phyloP scores from a whole-genome alignment of 306 rosid genomes.

The Lagenaria siceraria region DNA sequence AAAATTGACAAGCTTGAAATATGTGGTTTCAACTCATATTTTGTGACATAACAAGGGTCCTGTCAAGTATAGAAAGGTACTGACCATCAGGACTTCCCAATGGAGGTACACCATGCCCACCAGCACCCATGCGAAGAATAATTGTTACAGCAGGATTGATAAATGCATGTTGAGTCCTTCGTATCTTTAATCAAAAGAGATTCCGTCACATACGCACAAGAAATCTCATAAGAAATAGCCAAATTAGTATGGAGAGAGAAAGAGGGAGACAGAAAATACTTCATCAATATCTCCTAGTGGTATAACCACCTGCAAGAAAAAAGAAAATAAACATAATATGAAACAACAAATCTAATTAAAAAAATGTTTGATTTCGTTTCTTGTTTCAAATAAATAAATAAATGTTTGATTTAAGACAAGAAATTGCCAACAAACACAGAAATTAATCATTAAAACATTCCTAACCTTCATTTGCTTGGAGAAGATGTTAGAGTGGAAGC shows the following conservation, averaged over 20 bases:
- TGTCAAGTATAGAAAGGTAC: slow-evolving; percentile 16
- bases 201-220: slow-evolving; percentile 10
- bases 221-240: background rate
- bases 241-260: background rate
- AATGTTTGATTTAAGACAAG: background rate
- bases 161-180: slow-evolving; percentile 96
- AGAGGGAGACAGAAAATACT: slow-evolving; percentile 31
- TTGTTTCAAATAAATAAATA: too few species aligned
- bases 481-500: slow-evolving; percentile 95
- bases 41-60: background rate
- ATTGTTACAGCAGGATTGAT: slow-evolving; percentile 96
- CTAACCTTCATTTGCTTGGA: slow-evolving; percentile 94
- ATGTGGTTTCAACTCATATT: background rate
- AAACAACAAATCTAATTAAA: background rate
- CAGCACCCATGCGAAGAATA: slow-evolving; percentile 95
- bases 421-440: background rate
- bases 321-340: background rate
- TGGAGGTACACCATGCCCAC: slow-evolving; percentile 99
- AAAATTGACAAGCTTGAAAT: background rate
- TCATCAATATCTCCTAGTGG: slow-evolving; percentile 89
- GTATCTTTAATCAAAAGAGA: slow-evolving; percentile 38
- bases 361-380: too few species aligned
- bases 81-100: slow-evolving; percentile 98
- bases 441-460: background rate
- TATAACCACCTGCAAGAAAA: slow-evolving; percentile 55